Base-by-base conservation (phyloP, 2,329 filamentous ascomycete species). In the Talaromyces sp. region DNA sequence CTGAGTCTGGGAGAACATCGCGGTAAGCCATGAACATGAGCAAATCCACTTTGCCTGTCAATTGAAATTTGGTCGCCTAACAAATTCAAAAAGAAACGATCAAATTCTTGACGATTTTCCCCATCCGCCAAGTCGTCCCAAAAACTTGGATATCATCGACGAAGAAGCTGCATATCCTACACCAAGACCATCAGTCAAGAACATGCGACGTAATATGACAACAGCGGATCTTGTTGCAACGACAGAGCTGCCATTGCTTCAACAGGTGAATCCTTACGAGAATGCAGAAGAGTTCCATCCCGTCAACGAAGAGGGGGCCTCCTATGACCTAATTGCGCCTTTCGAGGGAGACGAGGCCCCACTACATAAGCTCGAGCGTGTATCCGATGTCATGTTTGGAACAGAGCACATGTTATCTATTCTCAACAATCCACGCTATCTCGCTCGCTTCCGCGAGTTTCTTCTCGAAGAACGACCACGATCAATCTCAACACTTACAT, bases 391-490 rank as follows among this genome's bases (percentile, higher is more conserved):
- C 11, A 74, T 91, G 32, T 86, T 90, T 63, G 89, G 86, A 0
- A 76, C 71, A 14, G 80, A 85, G 47, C 88, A 91, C 70, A 75
- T 91, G 24, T 70, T 80, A 37, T 75, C 80, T 24, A 88, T 91
- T 27, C 87, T 90, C 58, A 74, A 79, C 3, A 83, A 89, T 51
- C 82, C 86, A 0, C 73, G 80, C 6, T 79, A 86, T 19, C 75
- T 90, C 1, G 77, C 85, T 47, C 81, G 79, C 40, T 91, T 91
- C 66, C 87, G 84, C 1, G 79, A 82, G 2, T 92, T 89, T 61
- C 75, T 91, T 2, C 81, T 82, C 52, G 69, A 76, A 4, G 76
- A 81, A 40, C 78, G 86, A 40, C 83, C 86, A 4, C 73, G 80
- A 17, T 89, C 87, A 0, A 76, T 89, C 2, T 82, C 86, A 0